phyloP scores from a whole-genome alignment of 179 eudicot species.

The Beta macrorhiza region DNA sequence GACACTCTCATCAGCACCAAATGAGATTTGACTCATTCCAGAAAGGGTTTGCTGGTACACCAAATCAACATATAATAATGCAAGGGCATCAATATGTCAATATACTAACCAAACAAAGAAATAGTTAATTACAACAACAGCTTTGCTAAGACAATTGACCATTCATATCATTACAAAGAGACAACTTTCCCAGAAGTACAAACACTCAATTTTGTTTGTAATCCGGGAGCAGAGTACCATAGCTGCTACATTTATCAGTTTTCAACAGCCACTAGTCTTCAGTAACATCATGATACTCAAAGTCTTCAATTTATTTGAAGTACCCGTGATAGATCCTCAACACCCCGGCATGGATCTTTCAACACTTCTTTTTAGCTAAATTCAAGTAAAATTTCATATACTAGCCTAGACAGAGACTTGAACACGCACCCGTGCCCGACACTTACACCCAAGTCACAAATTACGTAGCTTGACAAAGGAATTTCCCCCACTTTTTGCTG shows the following conservation, averaged over 20 bases:
- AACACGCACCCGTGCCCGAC: no score
- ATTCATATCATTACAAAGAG: conserved; percentile 10
- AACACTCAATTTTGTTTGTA: conserved; percentile 5
- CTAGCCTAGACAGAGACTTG: no score
- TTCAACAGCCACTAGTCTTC: not conserved
- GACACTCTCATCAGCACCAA: conserved; percentile 63
- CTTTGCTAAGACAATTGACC: conserved; percentile 9
- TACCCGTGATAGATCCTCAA: no score
- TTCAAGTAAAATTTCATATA: no score
- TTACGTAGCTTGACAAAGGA: not conserved
- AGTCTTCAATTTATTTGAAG: no score
- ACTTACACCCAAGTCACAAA: no score
- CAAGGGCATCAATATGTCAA: conserved; percentile 18
- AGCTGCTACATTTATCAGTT: not conserved
- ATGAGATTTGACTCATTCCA: conserved; percentile 90
- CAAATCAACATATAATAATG: conserved; percentile 20
- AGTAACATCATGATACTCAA: not conserved
- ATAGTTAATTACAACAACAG: conserved; percentile 1
- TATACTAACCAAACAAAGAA: not conserved
- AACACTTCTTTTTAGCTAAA: no score
- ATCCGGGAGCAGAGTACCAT: not conserved
- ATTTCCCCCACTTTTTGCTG: not conserved
- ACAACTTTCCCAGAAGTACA: conserved; percentile 9
- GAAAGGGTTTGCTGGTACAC: conserved; percentile 72
- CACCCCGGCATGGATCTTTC: no score